Percentiles rank a stretch among this genome's conserved stretches.
Evolutionary conservation across 768 basidiomycete species (phyloP).

Genomic region (Boletus reticuloceps): DNA sequence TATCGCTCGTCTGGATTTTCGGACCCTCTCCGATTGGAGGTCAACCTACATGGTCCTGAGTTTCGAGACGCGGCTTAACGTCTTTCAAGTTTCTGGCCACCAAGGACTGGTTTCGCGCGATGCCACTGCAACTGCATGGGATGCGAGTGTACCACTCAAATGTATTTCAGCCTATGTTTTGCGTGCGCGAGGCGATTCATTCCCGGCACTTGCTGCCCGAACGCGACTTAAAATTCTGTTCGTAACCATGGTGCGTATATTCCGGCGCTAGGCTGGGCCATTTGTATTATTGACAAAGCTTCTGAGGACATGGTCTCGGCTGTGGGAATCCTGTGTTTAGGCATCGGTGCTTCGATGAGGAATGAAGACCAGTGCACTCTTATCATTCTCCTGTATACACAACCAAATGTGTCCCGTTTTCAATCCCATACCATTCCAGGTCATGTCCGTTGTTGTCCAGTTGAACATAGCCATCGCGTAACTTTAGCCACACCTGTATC

Average conservation of each 20-base stretch:
- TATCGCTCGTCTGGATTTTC: constrained; percentile 29
- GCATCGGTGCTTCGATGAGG: not conserved
- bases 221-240: not conserved
- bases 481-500: constrained; percentile 53
- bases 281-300: constrained; percentile 8
- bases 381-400: constrained; percentile 22
- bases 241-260: constrained; percentile 16
- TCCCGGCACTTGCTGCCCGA: not conserved
- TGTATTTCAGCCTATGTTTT: constrained; percentile 1
- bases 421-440: constrained; percentile 72
- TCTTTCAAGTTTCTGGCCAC: constrained; percentile 2
- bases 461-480: constrained; percentile 49
- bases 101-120: constrained; percentile 14
- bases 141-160: constrained; percentile 1
- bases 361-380: not conserved
- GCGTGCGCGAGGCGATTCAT: constrained; percentile 4
- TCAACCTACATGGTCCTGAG: constrained; percentile 15
- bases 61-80: constrained; percentile 10
- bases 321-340: constrained; percentile 10
- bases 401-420: constrained; percentile 44
- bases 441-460: constrained; percentile 53
- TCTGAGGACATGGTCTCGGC: constrained; percentile 6
- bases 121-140: constrained; percentile 2
- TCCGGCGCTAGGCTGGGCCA: not conserved
- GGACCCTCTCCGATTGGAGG: constrained; percentile 18